Conservation (phyloP, 768 basidiomycete genomes). For the Dictyophora rubrovolvata region DNA sequence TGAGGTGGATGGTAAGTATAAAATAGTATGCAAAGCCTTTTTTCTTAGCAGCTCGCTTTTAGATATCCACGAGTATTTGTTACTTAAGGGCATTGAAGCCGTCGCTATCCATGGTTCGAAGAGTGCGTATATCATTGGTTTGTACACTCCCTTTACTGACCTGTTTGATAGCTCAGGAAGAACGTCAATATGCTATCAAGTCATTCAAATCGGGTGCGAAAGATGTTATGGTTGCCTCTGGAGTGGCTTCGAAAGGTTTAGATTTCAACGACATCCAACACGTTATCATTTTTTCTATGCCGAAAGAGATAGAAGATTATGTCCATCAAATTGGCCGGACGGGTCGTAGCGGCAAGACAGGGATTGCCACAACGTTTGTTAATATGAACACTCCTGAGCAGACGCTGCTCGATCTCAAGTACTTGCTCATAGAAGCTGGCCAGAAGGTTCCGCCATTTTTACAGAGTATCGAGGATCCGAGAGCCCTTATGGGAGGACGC, state of each 20-base stretch:
- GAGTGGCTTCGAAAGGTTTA: slow-evolving; percentile 95
- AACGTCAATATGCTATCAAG: slow-evolving; percentile 97
- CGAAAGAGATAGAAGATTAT: slow-evolving; percentile 99
- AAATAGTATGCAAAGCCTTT: background rate
- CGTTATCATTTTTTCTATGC: slow-evolving; percentile 99
- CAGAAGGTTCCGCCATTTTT: slow-evolving; percentile 99
- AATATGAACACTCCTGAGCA: slow-evolving; percentile 98
- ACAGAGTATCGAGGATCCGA: slow-evolving; percentile 81
- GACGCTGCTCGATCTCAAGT: slow-evolving; percentile 93
- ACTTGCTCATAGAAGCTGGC: slow-evolving; percentile 91
- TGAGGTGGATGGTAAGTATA: slow-evolving; percentile 84
- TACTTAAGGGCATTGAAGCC: slow-evolving; percentile 95
- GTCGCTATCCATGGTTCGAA: slow-evolving; percentile 99
- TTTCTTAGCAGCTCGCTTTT: background rate
- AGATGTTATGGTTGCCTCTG: slow-evolving; percentile 98
- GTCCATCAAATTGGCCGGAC: slow-evolving; percentile 99
- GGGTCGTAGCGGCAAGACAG: slow-evolving; percentile 94
- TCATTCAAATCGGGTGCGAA: slow-evolving; percentile 96
- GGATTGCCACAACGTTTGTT: slow-evolving; percentile 97
- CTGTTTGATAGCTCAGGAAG: slow-evolving; percentile 77
- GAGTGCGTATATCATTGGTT: slow-evolving; percentile 38
- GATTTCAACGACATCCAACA: slow-evolving; percentile 99
- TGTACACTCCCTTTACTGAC: background rate
- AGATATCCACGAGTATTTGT: slow-evolving; percentile 98
- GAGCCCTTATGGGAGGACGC: slow-evolving; percentile 64